These are phyloP conservation scores for Oryza australiensis DNA, from an alignment of 176 grass and related monocot species.

Conservation along the genomic window DNA sequence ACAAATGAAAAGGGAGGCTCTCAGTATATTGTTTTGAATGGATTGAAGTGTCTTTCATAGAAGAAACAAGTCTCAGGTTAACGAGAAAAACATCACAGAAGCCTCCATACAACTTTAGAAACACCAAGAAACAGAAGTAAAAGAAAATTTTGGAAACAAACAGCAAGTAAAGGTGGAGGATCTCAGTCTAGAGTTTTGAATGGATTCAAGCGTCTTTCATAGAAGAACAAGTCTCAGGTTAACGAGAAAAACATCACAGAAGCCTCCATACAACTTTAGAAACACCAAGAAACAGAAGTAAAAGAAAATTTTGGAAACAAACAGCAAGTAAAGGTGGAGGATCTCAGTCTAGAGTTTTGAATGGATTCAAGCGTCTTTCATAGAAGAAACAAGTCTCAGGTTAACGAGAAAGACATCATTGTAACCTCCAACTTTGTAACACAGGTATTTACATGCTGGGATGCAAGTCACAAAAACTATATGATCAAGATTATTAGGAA, in stretches of 20 bases:
- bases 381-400: conserved; percentile 34
- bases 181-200: conserved; percentile 38
- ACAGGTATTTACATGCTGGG: neutral
- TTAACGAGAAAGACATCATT: conserved; percentile 14
- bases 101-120: neutral
- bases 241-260: conserved; percentile 15
- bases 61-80: conserved; percentile 32
- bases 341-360: conserved; percentile 38
- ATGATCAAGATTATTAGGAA: neutral
- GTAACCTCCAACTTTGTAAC: conserved; percentile 7
- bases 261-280: neutral
- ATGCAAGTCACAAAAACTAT: neutral
- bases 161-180: conserved; percentile 5
- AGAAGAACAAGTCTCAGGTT: conserved; percentile 33
- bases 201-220: conserved; percentile 45
- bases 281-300: neutral
- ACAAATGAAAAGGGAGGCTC: conserved; percentile 7
- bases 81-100: conserved; percentile 32
- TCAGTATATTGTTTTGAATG: conserved; percentile 44
- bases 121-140: neutral
- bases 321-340: neutral
- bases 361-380: conserved; percentile 45
- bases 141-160: neutral
- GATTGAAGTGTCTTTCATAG: conserved; percentile 44
- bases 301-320: neutral